Evolutionary conservation across 441 rosid genomes (phyloP), one percentile per base, ranked within the genome.

Genomic region (Croton laevigatus): DNA sequence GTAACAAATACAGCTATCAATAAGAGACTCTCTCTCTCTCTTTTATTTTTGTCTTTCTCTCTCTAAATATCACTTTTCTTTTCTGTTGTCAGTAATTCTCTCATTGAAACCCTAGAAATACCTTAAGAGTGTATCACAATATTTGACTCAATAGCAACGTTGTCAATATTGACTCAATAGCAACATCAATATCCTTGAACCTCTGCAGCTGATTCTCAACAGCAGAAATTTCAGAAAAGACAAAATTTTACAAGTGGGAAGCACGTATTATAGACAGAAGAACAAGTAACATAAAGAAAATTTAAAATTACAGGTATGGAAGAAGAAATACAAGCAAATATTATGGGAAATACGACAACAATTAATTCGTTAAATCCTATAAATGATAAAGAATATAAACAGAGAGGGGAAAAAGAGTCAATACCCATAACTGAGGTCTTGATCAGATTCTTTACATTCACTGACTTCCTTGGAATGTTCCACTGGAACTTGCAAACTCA

Each of bases 401-500:
- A 20, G 37, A 59, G 57, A 10, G 46, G 62, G n/a, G 65, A 23
- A 60, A 63, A 59, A 75, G 69, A 65, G 64, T 73, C 32, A 66
- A 74, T 93, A 96, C 99, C 99, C 97, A 91, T 91, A 76, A 96
- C 97, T 85, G 93, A 84, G 58, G 99, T 96, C 94, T 88, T 96
- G 75, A 96, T 91, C 84, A 96, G 84, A 84, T 87, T 91, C 76
- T n/a, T 96, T 96, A 77, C 96, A 93, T 76, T 96, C 98, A 81
- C 83, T 90, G 71, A 96, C 91, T 82, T 96, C 99, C 89, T 96
- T 96, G 57, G 98, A 91, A 87, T 90, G 98, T 76, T 96, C 99
- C 72, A 83, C 86, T 12, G 98, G 97, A 64, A 89, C 94, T 91
- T 96, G 99, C 88, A 93, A 73, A 78, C 89, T 89, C 75, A 95